Conservation (phyloP, 176 grass and related monocot genomes). For the Raddia distichophylla region DNA sequence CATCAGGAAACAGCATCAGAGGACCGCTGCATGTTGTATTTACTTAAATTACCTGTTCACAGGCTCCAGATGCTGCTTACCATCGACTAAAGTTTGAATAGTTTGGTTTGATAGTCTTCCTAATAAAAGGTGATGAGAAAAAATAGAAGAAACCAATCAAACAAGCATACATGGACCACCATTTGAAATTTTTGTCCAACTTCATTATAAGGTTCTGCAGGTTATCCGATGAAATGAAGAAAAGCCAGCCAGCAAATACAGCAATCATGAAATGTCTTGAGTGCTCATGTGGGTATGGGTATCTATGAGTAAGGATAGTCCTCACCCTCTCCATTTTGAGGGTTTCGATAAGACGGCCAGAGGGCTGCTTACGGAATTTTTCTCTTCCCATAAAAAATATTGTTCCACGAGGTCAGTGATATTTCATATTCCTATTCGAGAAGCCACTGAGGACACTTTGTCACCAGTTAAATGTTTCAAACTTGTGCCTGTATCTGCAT, state of each 20-base stretch:
- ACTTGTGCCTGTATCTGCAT: conserved; percentile 33
- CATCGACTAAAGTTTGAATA: conserved; percentile 99
- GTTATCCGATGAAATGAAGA: conserved; percentile 94
- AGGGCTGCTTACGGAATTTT: conserved; percentile 59
- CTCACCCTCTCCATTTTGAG: conserved; percentile 87
- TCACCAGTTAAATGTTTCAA: conserved; percentile 15
- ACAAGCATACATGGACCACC: conserved; percentile 99
- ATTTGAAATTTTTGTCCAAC: conserved; percentile 97
- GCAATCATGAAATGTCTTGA: conserved; percentile 87
- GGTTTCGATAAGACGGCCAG: conserved; percentile 75
- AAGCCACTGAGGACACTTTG: neutral
- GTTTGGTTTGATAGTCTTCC: conserved; percentile 90
- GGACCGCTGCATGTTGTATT: conserved; percentile 18
- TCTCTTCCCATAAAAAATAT: conserved; percentile 48
- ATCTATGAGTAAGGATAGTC: conserved; percentile 79
- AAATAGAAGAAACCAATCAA: conserved; percentile 98
- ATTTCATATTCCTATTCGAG: conserved; percentile 23
- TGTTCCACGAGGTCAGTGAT: conserved; percentile 5
- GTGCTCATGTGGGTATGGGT: conserved; percentile 90
- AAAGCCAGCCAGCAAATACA: conserved; percentile 77
- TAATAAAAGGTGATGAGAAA: conserved; percentile 97
- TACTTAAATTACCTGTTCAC: conserved; percentile 8
- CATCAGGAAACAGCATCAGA: conserved; percentile 38
- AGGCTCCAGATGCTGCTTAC: conserved; percentile 46
- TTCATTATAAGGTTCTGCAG: conserved; percentile 88